Evolutionary conservation across 441 rosid genomes (phyloP), one percentile per base, ranked within the genome.

Genomic region (Adansonia grandidieri): DNA sequence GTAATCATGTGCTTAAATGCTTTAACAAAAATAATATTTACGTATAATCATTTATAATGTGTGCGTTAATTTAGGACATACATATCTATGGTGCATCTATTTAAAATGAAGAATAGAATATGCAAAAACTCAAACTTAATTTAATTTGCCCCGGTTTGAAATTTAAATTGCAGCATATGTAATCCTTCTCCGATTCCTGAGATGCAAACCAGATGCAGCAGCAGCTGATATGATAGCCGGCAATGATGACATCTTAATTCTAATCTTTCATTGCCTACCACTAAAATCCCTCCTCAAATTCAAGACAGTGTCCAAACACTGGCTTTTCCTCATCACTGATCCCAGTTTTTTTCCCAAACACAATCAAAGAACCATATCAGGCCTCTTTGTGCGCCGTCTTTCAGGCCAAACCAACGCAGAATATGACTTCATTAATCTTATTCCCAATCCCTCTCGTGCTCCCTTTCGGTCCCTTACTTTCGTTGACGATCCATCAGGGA

Each of bases 261-360:
- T 84, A 14, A 84, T 91, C 73, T 90, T 90, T 62, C 20, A 77
- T 45, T 58, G 73, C 13, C 79, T 90, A 17, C 90, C 90, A 1
- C 32, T 82, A 56, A 90, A 87, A 80, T 73, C 91, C 10, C 87
- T 91, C 17, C 50, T 87, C 65, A 86, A 53, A 78, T 87, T 80
- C 84, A 89, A 84, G 68, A 73, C 77, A 7, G 89, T 89, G 5
- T 89, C 92, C 0, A 87, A 86, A 77, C 85, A 76, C 58, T 89
- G 91, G 91, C 87, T 84, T 67, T 88, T 87, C 4, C 87, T 89
- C 78, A 86, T 92, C 57, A 79, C 91, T n/a, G 42, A 74, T 53
- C 91, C 92, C 14, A 5, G 24, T n/a, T 87, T 87, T 80, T 65
- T 69, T 56, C 73, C 32, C 15, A 17, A 64, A 54, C 45, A 73